phyloP scores from a whole-genome alignment of 2,329 filamentous ascomycete genomes.

The Sarocladium oryzae region DNA sequence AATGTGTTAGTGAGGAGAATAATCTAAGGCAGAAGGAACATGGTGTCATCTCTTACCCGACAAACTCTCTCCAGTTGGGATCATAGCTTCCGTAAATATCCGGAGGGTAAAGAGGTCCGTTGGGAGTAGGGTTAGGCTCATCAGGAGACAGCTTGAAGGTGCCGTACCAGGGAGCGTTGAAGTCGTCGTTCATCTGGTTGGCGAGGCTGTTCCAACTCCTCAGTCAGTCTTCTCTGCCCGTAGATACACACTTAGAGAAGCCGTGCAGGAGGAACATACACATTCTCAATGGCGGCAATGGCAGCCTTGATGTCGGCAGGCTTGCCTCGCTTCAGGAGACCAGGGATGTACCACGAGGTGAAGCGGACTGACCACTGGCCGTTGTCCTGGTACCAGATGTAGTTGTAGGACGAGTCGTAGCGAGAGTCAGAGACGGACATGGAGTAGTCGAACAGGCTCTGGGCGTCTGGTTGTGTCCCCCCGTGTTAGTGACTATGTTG shows the following conservation, averaged over 20 bases:
- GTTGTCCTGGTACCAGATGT: constrained; percentile 33
- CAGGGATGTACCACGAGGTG: constrained; percentile 35
- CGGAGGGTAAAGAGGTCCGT: constrained; percentile 24
- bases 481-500: too few relatives aligned
- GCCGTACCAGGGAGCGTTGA: constrained; percentile 34
- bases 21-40: too few relatives aligned
- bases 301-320: constrained; percentile 15
- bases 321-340: constrained; percentile 26
- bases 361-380: constrained; percentile 36
- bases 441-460: constrained; percentile 31
- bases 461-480: constrained; percentile 25
- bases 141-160: constrained; percentile 34
- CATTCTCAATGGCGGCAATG: neutral
- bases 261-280: constrained; percentile 10
- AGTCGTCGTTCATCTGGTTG: constrained; percentile 29
- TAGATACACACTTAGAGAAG: neutral
- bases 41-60: constrained; percentile 16
- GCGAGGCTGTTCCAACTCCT: constrained; percentile 20
- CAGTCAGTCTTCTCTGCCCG: constrained; percentile 13
- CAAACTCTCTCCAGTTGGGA: constrained; percentile 31
- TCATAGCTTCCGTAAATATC: constrained; percentile 13
- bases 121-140: constrained; percentile 28
- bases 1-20: too few relatives aligned
- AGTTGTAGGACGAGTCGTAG: constrained; percentile 35
- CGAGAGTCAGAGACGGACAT: constrained; percentile 32